phyloP scores from a whole-genome alignment of 345 rosid genomes.

The Hypericum perforatum region DNA sequence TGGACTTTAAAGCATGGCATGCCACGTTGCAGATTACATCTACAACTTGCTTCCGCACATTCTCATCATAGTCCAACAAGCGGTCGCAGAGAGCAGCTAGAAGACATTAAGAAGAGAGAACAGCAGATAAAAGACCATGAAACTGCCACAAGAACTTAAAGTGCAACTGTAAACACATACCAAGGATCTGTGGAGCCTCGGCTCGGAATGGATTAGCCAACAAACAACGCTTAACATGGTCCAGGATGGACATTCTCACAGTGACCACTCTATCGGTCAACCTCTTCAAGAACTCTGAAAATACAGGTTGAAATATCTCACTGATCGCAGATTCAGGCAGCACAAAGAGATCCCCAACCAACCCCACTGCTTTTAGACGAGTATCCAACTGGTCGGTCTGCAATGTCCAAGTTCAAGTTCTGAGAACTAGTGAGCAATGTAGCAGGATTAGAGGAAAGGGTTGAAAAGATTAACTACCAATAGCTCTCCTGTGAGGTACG shows the following conservation, averaged over 20 bases:
- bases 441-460: too few species aligned
- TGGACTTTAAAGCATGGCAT: slow-evolving; percentile 44
- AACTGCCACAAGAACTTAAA: not conserved
- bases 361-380: slow-evolving; percentile 76
- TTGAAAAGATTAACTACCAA: slow-evolving; percentile 42
- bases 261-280: slow-evolving; percentile 83
- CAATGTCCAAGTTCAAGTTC: slow-evolving; percentile 16
- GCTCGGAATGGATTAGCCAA: slow-evolving; percentile 58
- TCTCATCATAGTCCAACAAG: slow-evolving; percentile 93
- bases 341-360: slow-evolving; percentile 84
- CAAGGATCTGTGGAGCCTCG: slow-evolving; percentile 70
- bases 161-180: slow-evolving; percentile 37
- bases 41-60: slow-evolving; percentile 90
- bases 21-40: slow-evolving; percentile 81
- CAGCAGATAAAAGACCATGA: not conserved
- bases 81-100: slow-evolving; percentile 95
- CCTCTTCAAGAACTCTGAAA: slow-evolving; percentile 85
- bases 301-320: slow-evolving; percentile 73
- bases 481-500: slow-evolving; percentile 89
- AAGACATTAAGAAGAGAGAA: slow-evolving; percentile 16
- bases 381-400: slow-evolving; percentile 87
- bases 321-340: slow-evolving; percentile 49
- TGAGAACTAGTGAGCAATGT: slow-evolving; percentile 11
- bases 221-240: slow-evolving; percentile 73
- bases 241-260: slow-evolving; percentile 79